Base-by-base conservation (phyloP, 2,329 filamentous ascomycete species). In the Penicillium rolfsii region DNA sequence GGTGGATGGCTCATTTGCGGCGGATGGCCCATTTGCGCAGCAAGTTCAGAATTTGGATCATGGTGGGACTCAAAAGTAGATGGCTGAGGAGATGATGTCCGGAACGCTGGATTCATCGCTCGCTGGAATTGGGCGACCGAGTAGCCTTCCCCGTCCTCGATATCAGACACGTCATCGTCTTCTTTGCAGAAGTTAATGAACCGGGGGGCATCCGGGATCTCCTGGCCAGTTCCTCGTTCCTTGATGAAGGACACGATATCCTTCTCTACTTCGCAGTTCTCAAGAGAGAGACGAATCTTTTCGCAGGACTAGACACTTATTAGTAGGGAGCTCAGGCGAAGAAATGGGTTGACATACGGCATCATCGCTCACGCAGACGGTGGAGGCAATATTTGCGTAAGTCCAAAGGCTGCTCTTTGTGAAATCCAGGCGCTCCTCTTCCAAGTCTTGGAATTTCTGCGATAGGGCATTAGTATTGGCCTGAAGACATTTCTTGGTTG, bases 151-250 rank as follows among this genome's bases (percentile, higher is more conserved):
- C 96, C 93, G 24, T 96, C 93, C 0, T 91, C 94, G 11, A 85
- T 82, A 64, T 95, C 91, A 1, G 94, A 97, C 67, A 88, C 87
- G 40, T 86, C 88, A 69, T 99, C 95, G 49, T 89, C 79, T 74
- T 94, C 95, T 11, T 95, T 89, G 75, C 92, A 96, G 77, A 98
- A 99, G 81, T 99, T 97, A 86, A 99, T 97, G 76, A 97, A 99
- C 76, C 93, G 97, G 46, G 95, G 95, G 26, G 95, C 87, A 75
- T 97, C 95, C 1, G 95, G 96, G 50, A 99, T 99, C 76, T 99
- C 96, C 76, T 98, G 94, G 5, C 95, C 93, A 2, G 95, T 99
- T 24, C 94, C 94, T 65, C 81, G 86, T 52, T 96, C 93, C 64
- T 85, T 89, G 79, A 99, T 99, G 80, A 99, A 99, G 64, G 79